Evolutionary conservation across 31 red algal genomes (phyloP).

Genomic region (Odonthalia washingtoniensis): DNA sequence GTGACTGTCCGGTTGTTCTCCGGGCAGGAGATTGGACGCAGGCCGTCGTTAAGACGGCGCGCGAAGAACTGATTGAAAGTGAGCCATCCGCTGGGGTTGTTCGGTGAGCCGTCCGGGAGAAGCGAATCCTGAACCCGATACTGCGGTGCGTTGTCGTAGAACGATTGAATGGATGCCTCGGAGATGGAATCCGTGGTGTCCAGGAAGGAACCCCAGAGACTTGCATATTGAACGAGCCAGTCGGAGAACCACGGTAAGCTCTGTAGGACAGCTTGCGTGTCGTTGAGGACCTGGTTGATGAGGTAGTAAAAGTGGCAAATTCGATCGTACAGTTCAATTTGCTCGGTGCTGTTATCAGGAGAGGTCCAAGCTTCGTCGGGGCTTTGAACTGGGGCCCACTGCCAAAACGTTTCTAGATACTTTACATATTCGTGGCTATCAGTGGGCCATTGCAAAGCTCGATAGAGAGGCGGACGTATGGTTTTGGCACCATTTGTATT

Average conservation of each 20-base stretch:
- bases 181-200: not conserved
- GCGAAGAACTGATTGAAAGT: slow-evolving; percentile 26
- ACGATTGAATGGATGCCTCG: not conserved
- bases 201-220: not conserved
- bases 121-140: not conserved
- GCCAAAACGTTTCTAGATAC: too few species aligned
- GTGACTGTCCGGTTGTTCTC: not conserved
- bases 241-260: not conserved
- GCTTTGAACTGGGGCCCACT: too few species aligned
- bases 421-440: too few species aligned
- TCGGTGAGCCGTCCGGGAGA: not conserved
- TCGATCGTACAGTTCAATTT: not conserved
- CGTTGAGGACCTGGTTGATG: not conserved
- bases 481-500: too few species aligned
- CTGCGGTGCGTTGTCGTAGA: not conserved
- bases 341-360: too few species aligned
- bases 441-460: too few species aligned
- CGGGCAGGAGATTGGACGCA: not conserved
- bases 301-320: slow-evolving; percentile 15
- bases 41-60: not conserved
- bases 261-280: not conserved
- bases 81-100: slow-evolving; percentile 1
- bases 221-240: not conserved
- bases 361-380: too few species aligned
- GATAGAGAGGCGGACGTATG: too few species aligned